Evolutionary conservation across 2,329 filamentous ascomycete genomes (phyloP), one percentile per base, ranked within the genome.

Genomic region (Thermomyces lanuginosus): DNA sequence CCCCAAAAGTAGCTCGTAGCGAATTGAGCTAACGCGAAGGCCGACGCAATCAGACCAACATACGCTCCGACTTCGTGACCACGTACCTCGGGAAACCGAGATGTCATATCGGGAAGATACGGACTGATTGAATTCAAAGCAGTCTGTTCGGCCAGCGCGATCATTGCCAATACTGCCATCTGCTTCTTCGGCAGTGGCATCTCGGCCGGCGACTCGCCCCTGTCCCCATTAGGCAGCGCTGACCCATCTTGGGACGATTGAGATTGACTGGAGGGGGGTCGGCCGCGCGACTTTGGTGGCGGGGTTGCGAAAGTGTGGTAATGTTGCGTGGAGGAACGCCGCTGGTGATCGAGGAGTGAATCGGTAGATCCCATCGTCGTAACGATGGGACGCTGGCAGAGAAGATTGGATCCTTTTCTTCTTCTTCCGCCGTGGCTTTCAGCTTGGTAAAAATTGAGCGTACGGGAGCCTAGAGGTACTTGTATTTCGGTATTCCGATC

Each of bases 71-170:
- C 76, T 41, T 83, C 61, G 4, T 61, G 63, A 2, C 65, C 55
- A 11, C 76, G 66, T 11, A 93, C 75, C 35, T 80, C 80, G 1
- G 81, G 78, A 48, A 95, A 95, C 1, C 72, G 73, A 12, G 72
- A 69, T 1, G 84, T 75, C 86, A 98, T 95, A 41, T 83, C 71
- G 0, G 89, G 89, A 2, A 98, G 69, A 51, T 98, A 98, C 1
- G 89, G 89, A 7, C 77, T 79, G 44, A 98, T 93, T 12, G 83
- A 92, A 53, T 98, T 98, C 46, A 98, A 67, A 0, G 89, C 89
- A 0, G 86, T 95, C 61, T 98, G 89, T 49, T 98, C 89, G 28
- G 80, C 78, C 12, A 98, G 64, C 5, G 84, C 84, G 33, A 98
- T 79, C 37, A 93, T 59, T 1, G 86, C 86, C 17, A 98, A 61